Evolutionary conservation across 352 stramenopile species (phyloP), one percentile per base, ranked within the genome.

Genomic region (Pythium brachiatum): DNA sequence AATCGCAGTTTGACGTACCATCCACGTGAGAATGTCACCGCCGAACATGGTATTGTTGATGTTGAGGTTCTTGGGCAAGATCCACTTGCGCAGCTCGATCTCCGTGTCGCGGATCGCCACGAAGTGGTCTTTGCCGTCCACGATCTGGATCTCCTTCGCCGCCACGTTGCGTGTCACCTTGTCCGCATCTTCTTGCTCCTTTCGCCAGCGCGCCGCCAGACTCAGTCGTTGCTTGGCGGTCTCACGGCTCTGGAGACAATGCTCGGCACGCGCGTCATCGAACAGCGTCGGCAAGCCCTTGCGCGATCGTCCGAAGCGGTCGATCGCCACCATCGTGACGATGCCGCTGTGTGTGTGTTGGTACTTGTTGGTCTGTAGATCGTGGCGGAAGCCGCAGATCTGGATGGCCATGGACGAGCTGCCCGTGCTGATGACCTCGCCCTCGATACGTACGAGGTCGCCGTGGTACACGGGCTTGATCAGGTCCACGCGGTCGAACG

Each of bases 31-130:
- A 34, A 90, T 55, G 34, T 88, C 80, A 26, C 83, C 81, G 48
- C 80, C 80, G 27, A 91, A 91, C 6, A 91, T 72, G 15, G 79
- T 89, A 9, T 86, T 57, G 61, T 89, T 88, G 51, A 81, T 76
- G 68, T 92, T 92, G 36, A 90, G 67, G 47, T 86, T 81, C 65
- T 79, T 75, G 25, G 82, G 79, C 57, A 89, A 55, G 55, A 92
- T 88, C 75, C 77, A 81, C 39, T 90, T 86, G 66, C 79, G 76
- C 48, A 89, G 63, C 67, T 90, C 77, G 29, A 92, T 75, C 48
- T 83, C 69, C 46, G 83, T 89, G 27, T 88, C 83, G 16, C 58
- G 68, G 36, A 91, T 60, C n/a, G 27, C 52, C 55, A 54, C 64
- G 43, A 75, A 68, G n/a, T 50, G 27, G 26, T 57, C 50, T 23